Conservation (phyloP, 345 rosid genomes). For the Acer saccharum region DNA sequence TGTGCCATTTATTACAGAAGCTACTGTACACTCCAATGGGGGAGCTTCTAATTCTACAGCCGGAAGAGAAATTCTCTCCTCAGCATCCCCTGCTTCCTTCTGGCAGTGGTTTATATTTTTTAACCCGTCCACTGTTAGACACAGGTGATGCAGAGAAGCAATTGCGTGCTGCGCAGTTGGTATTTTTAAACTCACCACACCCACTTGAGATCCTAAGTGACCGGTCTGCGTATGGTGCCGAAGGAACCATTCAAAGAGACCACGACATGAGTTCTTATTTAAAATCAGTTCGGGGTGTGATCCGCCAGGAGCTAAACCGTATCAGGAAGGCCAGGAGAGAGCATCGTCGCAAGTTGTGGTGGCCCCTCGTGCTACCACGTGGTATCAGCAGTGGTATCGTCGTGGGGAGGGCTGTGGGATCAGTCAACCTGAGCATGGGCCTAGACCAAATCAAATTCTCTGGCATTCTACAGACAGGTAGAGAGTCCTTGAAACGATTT, state of each 20-base stretch:
- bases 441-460: conserved; percentile 54
- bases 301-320: conserved; percentile 67
- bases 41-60: conserved; percentile 88
- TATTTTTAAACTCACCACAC: conserved; percentile 94
- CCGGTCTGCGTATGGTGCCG: conserved; percentile 78
- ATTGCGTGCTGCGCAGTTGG: conserved; percentile 65
- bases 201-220: conserved; percentile 95
- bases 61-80: conserved; percentile 86
- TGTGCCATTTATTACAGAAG: conserved; percentile 49
- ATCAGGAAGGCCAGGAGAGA: conserved; percentile 63
- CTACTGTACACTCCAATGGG: conserved; percentile 89
- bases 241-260: conserved; percentile 82
- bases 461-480: conserved; percentile 60
- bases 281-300: conserved; percentile 58
- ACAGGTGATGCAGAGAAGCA: conserved; percentile 51
- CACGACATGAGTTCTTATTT: conserved; percentile 93
- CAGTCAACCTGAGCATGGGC: conserved; percentile 28
- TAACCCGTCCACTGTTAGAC: conserved; percentile 48
- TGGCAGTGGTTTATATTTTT: conserved; percentile 80
- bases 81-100: conserved; percentile 87
- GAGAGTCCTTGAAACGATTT: conserved; percentile 65
- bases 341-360: conserved; percentile 63
- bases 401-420: conserved; percentile 38
- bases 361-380: conserved; percentile 51
- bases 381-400: conserved; percentile 33